Evolutionary conservation across 164 flowering plant species (phyloP).

Genomic region (Chimonanthus praecox): DNA sequence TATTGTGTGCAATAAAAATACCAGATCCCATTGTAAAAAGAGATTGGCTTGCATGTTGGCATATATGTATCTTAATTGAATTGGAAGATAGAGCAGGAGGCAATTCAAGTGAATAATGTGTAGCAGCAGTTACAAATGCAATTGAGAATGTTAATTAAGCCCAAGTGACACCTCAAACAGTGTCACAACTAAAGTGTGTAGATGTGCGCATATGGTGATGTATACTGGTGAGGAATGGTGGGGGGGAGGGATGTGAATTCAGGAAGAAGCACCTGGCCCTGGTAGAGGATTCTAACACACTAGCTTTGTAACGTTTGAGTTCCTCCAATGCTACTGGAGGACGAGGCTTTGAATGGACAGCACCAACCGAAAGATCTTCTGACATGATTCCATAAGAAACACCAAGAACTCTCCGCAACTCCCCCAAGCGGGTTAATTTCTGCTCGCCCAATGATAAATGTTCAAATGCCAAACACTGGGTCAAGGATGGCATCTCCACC

Average conservation of each 20-base stretch:
- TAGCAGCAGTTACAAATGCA: too few relatives aligned
- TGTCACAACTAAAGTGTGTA: not conserved
- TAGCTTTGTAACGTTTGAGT: conserved; percentile 48
- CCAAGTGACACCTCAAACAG: too few relatives aligned
- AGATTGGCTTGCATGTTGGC: too few relatives aligned
- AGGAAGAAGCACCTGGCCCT: conserved; percentile 31
- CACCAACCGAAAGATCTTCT: conserved; percentile 53
- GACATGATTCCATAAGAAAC: conserved; percentile 34
- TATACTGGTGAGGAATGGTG: not conserved
- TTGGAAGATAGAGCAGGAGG: too few relatives aligned
- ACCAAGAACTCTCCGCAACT: conserved; percentile 48
- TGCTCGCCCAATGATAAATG: conserved; percentile 51
- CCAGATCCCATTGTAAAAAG: too few relatives aligned
- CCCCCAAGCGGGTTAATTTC: conserved; percentile 46
- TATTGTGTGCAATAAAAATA: too few relatives aligned
- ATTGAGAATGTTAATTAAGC: too few relatives aligned
- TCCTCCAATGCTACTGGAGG: conserved; percentile 47
- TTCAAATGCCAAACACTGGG: conserved; percentile 55
- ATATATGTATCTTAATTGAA: too few relatives aligned
- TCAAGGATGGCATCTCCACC: conserved; percentile 35
- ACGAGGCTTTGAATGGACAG: conserved; percentile 37
- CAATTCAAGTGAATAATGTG: too few relatives aligned
- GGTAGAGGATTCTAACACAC: conserved; percentile 37
- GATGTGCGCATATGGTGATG: not conserved
- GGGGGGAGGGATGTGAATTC: not conserved